phyloP scores from a whole-genome alignment of 169 alveolate genomes.

The Babesia bigemina region DNA sequence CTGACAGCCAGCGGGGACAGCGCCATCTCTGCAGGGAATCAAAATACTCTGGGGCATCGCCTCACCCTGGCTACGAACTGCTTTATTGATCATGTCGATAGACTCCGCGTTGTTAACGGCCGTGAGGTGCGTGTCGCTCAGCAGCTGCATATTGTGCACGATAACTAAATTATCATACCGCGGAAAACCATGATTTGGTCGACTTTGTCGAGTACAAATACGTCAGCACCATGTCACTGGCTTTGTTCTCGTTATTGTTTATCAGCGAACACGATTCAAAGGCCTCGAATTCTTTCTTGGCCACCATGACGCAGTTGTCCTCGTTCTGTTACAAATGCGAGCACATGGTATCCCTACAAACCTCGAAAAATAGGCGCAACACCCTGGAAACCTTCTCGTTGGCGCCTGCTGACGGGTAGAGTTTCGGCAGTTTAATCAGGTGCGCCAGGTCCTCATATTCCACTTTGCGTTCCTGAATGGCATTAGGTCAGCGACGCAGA shows the following conservation, averaged over 20 bases:
- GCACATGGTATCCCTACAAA: neutral
- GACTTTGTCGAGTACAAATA: constrained; percentile 26
- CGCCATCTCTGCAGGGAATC: constrained; percentile 6
- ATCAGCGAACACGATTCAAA: constrained; percentile 29
- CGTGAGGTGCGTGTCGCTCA: constrained; percentile 19
- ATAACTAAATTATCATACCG: neutral
- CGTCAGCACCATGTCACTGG: constrained; percentile 5
- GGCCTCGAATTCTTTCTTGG: constrained; percentile 24
- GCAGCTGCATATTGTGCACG: constrained; percentile 4
- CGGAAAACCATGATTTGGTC: neutral
- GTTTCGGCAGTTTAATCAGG: constrained; percentile 17
- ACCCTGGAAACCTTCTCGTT: constrained; percentile 41
- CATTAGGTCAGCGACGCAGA: neutral
- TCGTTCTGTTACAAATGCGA: constrained; percentile 19
- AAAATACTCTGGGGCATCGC: no score
- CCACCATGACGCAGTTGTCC: constrained; percentile 27
- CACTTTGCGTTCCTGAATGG: constrained; percentile 19
- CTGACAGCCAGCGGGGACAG: constrained; percentile 17
- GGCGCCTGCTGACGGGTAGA: constrained; percentile 21
- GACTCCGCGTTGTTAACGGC: constrained; percentile 19
- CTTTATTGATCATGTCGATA: constrained; percentile 18
- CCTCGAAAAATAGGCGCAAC: constrained; percentile 42
- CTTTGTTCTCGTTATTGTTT: neutral
- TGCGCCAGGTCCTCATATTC: constrained; percentile 15
- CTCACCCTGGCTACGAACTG: constrained; percentile 8